A percentile compares a stretch with the other conserved stretches of the same genome.
phyloP scores from a whole-genome alignment of 179 eudicot species.

The Sideroxylon spinosum region DNA sequence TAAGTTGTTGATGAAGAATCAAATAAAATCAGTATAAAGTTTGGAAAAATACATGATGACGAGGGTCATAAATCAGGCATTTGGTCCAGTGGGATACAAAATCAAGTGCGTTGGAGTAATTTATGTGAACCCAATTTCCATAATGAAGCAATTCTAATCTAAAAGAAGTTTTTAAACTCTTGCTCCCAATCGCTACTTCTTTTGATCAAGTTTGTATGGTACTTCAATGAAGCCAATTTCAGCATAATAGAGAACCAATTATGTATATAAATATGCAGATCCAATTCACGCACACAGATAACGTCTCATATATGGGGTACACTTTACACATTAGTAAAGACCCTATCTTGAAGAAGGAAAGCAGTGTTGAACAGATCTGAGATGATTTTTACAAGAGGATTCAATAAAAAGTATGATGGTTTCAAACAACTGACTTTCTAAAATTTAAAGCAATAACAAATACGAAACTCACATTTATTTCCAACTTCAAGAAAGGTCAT shows the following conservation, averaged over 20 bases:
- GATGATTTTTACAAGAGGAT: neutral
- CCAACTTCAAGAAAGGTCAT: neutral
- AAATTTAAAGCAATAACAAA: neutral
- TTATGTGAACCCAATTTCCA: neutral
- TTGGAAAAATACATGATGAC: too few species aligned
- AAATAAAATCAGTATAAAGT: too few species aligned
- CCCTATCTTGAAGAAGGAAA: too few species aligned
- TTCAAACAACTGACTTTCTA: neutral
- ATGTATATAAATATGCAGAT: neutral
- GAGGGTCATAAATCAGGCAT: neutral
- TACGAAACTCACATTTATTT: neutral
- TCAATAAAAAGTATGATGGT: neutral
- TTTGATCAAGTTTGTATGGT: neutral
- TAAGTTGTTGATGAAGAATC: neutral
- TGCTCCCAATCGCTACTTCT: neutral
- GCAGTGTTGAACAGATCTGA: neutral
- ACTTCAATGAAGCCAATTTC: neutral
- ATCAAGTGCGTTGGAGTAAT: neutral
- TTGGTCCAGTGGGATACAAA: neutral
- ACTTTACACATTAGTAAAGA: too few species aligned
- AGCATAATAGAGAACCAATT: neutral
- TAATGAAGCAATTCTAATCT: neutral
- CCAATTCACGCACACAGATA: neutral
- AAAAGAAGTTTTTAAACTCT: neutral
- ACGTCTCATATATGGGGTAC: neutral